Base-by-base conservation (phyloP, 441 rosid species). In the Gossypium gossypioides region DNA sequence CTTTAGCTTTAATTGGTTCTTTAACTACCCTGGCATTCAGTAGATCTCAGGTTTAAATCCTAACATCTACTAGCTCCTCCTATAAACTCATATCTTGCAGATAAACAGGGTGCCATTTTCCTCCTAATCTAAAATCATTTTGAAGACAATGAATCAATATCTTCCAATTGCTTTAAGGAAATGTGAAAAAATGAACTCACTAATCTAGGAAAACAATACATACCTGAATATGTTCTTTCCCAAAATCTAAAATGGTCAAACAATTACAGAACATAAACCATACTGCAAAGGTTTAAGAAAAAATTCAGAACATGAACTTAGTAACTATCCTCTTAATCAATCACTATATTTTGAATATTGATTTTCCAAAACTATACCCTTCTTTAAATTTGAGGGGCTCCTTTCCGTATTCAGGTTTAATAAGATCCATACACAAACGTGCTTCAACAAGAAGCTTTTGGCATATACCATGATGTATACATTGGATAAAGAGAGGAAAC, bases 311-410 rank as follows among this genome's bases (percentile, higher is more conserved):
- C 54, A 15, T 37, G 51, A 10, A 65, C 34, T 22, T 21, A n/a
- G 9, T 42, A 61, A 21, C 24, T 16, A 59, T 60, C 50, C 59
- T 16, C 71, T 57, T 55, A 16, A 13, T 21, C 3, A 51, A n/a
- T 48, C 51, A 68, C 54, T 59, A 61, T 69, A 68, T 56, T 75
- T 71, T 50, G 50, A 63, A 55, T 22, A 64, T 2, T 74, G 74
- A 52, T 59, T 74, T 54, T 44, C 58, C 73, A 72, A 73, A 77
- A 62, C 40, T 56, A 22, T 58, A 71, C 73, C 56, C 56, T 37
- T 64, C 34, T 6, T 19, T 68, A 21, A 27, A 61, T 22, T 73
- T 62, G 44, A 50, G 73, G 76, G 48, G 68, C 21, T 13, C 69
- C 57, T 34, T 67, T 32, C 27, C 21, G 59, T 57, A 58, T 52